Percentiles rank a stretch among this genome's conserved stretches.
Conservation (phyloP, 768 basidiomycete species). For the Boletus eberwhitei region DNA sequence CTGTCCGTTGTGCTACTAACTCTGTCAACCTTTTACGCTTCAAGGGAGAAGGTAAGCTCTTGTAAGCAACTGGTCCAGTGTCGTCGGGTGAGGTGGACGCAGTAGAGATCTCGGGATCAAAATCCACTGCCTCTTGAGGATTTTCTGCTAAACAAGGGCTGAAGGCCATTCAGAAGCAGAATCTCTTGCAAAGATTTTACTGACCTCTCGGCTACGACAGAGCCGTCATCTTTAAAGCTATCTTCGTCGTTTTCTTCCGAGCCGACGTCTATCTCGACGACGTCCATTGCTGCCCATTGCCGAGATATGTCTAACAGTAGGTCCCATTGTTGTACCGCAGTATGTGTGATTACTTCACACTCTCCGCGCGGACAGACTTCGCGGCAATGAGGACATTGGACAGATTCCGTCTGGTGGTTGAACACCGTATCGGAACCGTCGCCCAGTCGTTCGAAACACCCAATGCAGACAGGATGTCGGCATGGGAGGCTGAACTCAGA, state of each 20-base stretch:
- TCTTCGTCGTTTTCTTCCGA: conserved; percentile 4
- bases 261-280: conserved; percentile 7
- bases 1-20: conserved; percentile 11
- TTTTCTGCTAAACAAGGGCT: conserved; percentile 3
- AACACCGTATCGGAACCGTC: background rate
- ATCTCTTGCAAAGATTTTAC: background rate
- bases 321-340: conserved; percentile 20
- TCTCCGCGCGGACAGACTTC: conserved; percentile 6
- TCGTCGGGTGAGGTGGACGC: background rate
- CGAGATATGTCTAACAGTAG: conserved; percentile 14
- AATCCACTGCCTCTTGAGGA: background rate
- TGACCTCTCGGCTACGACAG: conserved; percentile 8
- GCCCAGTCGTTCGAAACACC: conserved; percentile 11
- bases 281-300: conserved; percentile 15
- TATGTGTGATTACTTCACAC: conserved; percentile 16
- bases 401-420: background rate
- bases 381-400: conserved; percentile 22
- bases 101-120: background rate
- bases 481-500: conserved; percentile 9
- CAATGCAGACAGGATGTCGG: conserved; percentile 14
- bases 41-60: conserved; percentile 20
- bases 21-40: conserved; percentile 17
- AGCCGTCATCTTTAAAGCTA: conserved; percentile 1
- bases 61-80: conserved; percentile 9
- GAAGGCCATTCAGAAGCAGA: conserved; percentile 7